These are phyloP conservation scores for Pseudonectria buxi DNA, from an alignment of 2,329 filamentous ascomycete species.

Conservation along the genomic window DNA sequence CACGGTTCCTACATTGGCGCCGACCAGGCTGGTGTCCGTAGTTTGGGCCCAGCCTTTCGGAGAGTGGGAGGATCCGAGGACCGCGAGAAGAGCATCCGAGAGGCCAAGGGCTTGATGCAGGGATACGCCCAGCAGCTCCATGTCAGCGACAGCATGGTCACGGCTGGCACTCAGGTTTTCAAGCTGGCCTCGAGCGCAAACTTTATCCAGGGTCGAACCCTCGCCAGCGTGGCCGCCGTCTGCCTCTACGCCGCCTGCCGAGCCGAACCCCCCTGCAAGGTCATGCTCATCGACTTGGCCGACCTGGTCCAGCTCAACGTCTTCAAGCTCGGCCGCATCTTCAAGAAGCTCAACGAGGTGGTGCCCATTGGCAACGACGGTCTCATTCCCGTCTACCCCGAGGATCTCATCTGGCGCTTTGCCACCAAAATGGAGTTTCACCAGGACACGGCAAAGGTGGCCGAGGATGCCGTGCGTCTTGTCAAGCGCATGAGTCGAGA, in stretches of 20 bases:
- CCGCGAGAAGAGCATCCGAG: conserved; percentile 53
- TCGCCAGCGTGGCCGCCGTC: conserved; percentile 80
- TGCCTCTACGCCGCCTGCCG: conserved; percentile 87
- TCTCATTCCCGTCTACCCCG: conserved; percentile 67
- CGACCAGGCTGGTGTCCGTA: conserved; percentile 73
- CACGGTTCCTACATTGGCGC: conserved; percentile 84
- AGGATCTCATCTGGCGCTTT: conserved; percentile 87
- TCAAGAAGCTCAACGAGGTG: conserved; percentile 72
- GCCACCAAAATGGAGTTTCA: conserved; percentile 89
- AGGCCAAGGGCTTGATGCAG: conserved; percentile 52
- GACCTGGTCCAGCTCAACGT: conserved; percentile 81
- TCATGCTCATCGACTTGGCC: conserved; percentile 94
- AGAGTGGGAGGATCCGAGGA: conserved; percentile 53
- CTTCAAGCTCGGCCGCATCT: conserved; percentile 83
- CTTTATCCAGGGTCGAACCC: conserved; percentile 79
- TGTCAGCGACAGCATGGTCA: conserved; percentile 55
- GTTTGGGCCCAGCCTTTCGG: conserved; percentile 55
- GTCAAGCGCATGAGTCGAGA: conserved; percentile 91
- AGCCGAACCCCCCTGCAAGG: conserved; percentile 67
- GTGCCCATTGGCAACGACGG: conserved; percentile 62
- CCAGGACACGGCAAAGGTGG: conserved; percentile 72
- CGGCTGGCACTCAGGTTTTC: conserved; percentile 65
- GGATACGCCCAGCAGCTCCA: conserved; percentile 55
- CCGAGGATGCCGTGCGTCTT: conserved; percentile 79
- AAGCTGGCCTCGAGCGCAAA: conserved; percentile 67